Evolutionary conservation across 352 stramenopile genomes (phyloP), one percentile per base, ranked within the genome.

Genomic region (Phytopythium sindhum): DNA sequence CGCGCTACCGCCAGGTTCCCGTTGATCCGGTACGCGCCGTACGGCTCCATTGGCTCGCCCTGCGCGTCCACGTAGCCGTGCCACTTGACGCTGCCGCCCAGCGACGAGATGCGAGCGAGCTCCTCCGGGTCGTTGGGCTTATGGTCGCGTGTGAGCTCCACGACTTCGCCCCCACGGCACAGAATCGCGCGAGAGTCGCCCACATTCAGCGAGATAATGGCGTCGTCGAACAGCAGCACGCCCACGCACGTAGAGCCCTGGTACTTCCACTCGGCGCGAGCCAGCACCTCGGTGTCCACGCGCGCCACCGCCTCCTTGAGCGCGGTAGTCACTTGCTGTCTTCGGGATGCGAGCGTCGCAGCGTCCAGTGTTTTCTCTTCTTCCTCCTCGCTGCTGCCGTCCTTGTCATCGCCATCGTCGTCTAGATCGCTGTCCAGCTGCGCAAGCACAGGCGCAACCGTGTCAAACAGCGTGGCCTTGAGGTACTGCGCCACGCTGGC

Each of bases 161-260:
- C 66, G 0, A 68, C 84, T 15, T 90, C 63, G 39, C 88, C 88
- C 19, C 65, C 75, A 41, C 95, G 86, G 69, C 92, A 97, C 57
- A 99, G 74, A 33, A 99, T 88, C 5, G 95, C 96, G 31, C 96
- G 90, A 67, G 86, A 98, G 65, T 99, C 96, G 26, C 96, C 96
- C n/a, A 98, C 86, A 68, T 99, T 98, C 26, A 94, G 62, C 35
- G 81, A 86, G 60, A 90, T 86, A 51, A 96, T 84, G 11, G 81
- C 69, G 56, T 95, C 86, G 44, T 92, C 82, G 50, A 84, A 86
- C 19, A 96, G 57, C 19, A 94, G 68, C 56, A 94, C 80, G 5
- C 83, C 85, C 0, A 84, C 77, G 0, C 79, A 87, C 0, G 88
- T 96, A 17, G 88, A 92, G 31, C 88, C 88, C 57, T 93, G 81